Evolutionary conservation across 2,329 filamentous ascomycete species (phyloP).

Genomic region (Penicillium sp.): DNA sequence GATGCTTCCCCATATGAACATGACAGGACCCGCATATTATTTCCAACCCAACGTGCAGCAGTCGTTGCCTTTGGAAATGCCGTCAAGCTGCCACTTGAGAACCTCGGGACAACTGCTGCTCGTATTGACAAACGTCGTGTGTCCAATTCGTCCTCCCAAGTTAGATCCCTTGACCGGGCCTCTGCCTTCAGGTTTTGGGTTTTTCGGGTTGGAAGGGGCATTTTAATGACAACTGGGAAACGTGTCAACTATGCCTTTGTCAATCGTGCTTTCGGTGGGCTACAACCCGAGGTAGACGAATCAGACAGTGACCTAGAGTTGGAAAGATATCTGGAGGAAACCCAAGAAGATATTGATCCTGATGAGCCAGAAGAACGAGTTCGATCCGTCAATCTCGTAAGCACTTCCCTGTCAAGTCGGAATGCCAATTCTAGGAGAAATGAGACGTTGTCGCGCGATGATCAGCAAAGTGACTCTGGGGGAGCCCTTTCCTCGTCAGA

Average conservation of each 20-base stretch:
- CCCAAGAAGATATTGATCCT: constrained; percentile 51
- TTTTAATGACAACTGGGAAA: constrained; percentile 58
- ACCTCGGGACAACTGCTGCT: constrained; percentile 45
- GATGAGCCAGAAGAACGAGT: constrained; percentile 48
- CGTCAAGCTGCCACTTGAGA: constrained; percentile 53
- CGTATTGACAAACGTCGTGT: constrained; percentile 19
- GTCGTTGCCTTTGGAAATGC: constrained; percentile 58
- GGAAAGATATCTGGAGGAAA: constrained; percentile 37
- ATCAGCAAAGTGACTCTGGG: background rate
- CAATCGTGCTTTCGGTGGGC: constrained; percentile 62
- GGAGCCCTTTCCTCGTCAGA: background rate
- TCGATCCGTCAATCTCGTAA: constrained; percentile 33
- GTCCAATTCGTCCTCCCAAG: constrained; percentile 20
- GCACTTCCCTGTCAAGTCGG: constrained; percentile 5
- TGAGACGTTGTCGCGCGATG: background rate
- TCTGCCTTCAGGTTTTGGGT: constrained; percentile 56
- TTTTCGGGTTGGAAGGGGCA: constrained; percentile 57
- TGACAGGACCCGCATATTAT: constrained; percentile 55
- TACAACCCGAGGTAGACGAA: constrained; percentile 17
- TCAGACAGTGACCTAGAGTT: constrained; percentile 34
- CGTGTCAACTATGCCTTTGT: constrained; percentile 58
- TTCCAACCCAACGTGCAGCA: constrained; percentile 54
- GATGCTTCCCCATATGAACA: constrained; percentile 60
- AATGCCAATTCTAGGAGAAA: background rate
- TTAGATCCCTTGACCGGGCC: constrained; percentile 34